Evolutionary conservation across 2,329 filamentous ascomycete genomes (phyloP), one percentile per base, ranked within the genome.

Genomic region (Chaetomiaceae sp.): DNA sequence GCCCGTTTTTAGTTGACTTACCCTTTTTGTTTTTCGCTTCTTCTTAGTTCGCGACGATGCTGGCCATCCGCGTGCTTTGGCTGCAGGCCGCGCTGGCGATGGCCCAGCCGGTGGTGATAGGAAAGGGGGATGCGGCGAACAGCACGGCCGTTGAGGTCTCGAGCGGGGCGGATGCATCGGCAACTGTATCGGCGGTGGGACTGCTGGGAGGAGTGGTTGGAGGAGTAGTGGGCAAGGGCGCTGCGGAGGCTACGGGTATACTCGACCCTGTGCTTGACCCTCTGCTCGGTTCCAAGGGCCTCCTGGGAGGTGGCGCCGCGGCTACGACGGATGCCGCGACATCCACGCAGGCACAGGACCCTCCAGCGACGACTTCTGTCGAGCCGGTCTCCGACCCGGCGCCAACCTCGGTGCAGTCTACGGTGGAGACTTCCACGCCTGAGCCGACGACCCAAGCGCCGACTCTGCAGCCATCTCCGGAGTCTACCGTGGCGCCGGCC

Each of bases 31-130:
- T 29, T 18, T 36, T 15, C 15, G 12, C n/a, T 27, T 30, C 15
- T 37, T 40, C 20, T 14, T 17, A 37, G 27, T 42, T 40, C 43
- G 34, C 20, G 30, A 49, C 26, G 47, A 54, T 54, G 52, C 52
- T 54, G 52, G 52, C 47, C 52, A 52, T 54, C 47, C 49, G 42
- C 39, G 30, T 52, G 47, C 32, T 54, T 20, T 52, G 42, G 52
- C 45, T 54, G 41, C 48, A 51, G 38, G 52, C 47, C 39, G 37
- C 39, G 39, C 52, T 54, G 49, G 52, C 39, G 39, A 30, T 27
- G 47, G 49, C 52, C 30, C 52, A 54, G 49, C 45, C 50, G 11
- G 49, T 42, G 5, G 11, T 45, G 11, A 29, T 48, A 38, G 47
- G 38, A 19, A 42, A 29, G 15, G 44, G 22, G 18, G 40, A 40